phyloP scores from a whole-genome alignment of 352 stramenopile species.

The Phytophthora ohioensis region DNA sequence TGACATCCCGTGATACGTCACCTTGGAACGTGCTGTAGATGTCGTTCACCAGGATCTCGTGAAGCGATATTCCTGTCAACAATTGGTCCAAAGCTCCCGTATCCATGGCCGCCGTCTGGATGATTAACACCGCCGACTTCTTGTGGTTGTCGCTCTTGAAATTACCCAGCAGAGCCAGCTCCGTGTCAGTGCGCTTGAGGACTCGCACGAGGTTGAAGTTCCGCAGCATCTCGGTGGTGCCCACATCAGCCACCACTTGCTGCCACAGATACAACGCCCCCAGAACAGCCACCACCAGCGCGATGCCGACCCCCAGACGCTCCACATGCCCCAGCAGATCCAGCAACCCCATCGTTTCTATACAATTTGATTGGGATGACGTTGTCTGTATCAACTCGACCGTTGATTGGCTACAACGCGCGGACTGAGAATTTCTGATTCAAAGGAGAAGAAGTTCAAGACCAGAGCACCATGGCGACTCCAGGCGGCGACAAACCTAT shows the following conservation, averaged over 20 bases:
- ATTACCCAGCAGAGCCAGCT: constrained; percentile 75
- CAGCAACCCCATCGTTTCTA: constrained; percentile 19
- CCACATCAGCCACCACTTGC: constrained; percentile 34
- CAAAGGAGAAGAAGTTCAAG: constrained; percentile 8
- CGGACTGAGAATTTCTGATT: constrained; percentile 23
- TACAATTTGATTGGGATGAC: constrained; percentile 34
- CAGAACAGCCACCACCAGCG: constrained; percentile 37
- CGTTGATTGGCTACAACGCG: constrained; percentile 26
- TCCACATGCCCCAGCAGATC: constrained; percentile 36
- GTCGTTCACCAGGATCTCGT: constrained; percentile 80
- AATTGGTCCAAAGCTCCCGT: constrained; percentile 49
- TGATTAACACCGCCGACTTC: constrained; percentile 69
- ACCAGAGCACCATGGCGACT: constrained; percentile 25
- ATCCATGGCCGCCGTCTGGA: constrained; percentile 74
- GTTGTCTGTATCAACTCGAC: not conserved
- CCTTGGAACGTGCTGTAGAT: constrained; percentile 85
- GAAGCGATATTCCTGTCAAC: constrained; percentile 67
- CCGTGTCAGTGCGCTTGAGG: constrained; percentile 71
- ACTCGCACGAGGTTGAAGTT: constrained; percentile 71
- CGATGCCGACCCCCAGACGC: constrained; percentile 35
- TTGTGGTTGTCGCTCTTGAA: constrained; percentile 72
- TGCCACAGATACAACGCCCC: constrained; percentile 47
- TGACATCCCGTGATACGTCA: constrained; percentile 70
- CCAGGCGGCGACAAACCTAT: constrained; percentile 27
- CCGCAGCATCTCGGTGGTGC: constrained; percentile 50